Percentiles rank a stretch among this genome's conserved stretches.
These are phyloP conservation scores for Dipodascopsis tothii DNA, from an alignment of 805 yeast genomes.

Conservation along the genomic window DNA sequence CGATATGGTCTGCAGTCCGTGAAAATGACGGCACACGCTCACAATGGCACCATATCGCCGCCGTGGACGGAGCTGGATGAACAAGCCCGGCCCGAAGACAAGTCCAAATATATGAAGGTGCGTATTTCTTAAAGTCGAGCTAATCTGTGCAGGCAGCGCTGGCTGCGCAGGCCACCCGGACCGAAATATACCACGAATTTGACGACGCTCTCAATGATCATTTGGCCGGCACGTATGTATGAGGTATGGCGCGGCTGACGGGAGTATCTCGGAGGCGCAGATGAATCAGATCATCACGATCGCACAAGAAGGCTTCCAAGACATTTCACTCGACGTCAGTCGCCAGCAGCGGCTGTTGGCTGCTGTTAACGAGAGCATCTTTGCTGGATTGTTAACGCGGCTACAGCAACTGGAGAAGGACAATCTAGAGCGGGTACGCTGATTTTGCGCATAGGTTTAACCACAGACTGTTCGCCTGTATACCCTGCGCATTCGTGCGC, in stretches of 20 bases:
- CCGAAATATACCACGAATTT: conserved; percentile 22
- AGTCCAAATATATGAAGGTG: conserved; percentile 14
- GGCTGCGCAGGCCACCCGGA: conserved; percentile 20
- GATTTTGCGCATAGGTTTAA: neutral
- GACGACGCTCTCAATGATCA: conserved; percentile 19
- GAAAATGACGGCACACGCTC: too few relatives aligned
- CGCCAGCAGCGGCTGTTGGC: conserved; percentile 9
- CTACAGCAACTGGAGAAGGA: conserved; percentile 19
- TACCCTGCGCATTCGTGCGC: conserved; percentile 7
- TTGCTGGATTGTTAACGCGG: conserved; percentile 10
- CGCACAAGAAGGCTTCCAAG: conserved; percentile 22
- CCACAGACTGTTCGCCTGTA: conserved; percentile 6
- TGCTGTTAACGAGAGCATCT: neutral
- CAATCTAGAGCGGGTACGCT: conserved; percentile 9
- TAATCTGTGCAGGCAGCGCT: conserved; percentile 7
- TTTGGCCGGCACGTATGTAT: conserved; percentile 12
- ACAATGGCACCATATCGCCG: too few relatives aligned
- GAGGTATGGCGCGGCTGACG: neutral
- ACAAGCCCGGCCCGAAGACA: neutral
- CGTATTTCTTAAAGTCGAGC: neutral
- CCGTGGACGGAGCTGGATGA: too few relatives aligned
- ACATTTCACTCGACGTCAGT: conserved; percentile 16
- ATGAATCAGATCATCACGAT: conserved; percentile 19
- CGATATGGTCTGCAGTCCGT: too few relatives aligned
- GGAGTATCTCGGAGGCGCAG: conserved; percentile 13